Evolutionary conservation across 176 grass and related monocot genomes (phyloP).

Genomic region (Rhipidocladum racemiflorum): DNA sequence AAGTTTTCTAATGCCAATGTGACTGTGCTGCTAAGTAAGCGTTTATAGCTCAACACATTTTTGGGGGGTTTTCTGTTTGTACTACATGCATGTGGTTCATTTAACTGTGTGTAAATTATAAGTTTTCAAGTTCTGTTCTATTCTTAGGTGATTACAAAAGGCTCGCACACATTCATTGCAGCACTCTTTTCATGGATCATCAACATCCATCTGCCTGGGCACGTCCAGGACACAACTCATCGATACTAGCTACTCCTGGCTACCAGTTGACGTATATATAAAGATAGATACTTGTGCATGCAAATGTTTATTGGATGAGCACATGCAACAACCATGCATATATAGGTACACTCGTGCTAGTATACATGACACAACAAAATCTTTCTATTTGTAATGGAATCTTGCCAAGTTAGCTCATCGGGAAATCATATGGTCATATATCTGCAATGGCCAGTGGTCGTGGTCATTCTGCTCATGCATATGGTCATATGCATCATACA

Average conservation of each 20-base stretch:
- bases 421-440: constrained; percentile 23
- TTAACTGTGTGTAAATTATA: not conserved
- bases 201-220: not conserved
- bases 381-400: constrained; percentile 21
- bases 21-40: not conserved
- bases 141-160: not conserved
- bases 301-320: not conserved
- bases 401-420: not conserved
- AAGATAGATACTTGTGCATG: not conserved
- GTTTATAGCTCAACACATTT: not conserved
- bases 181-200: constrained; percentile 14
- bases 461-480: constrained; percentile 24
- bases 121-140: not conserved
- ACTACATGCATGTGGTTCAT: not conserved
- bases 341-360: not conserved
- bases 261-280: not conserved
- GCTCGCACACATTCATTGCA: not conserved
- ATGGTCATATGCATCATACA: constrained; percentile 33
- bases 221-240: not conserved
- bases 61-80: not conserved
- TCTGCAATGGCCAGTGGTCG: constrained; percentile 17
- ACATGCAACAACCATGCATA: not conserved
- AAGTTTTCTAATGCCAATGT: not conserved
- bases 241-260: not conserved
- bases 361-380: not conserved